Base-by-base conservation (phyloP, 139 green algal species). In the Chlorella sorokiniana region DNA sequence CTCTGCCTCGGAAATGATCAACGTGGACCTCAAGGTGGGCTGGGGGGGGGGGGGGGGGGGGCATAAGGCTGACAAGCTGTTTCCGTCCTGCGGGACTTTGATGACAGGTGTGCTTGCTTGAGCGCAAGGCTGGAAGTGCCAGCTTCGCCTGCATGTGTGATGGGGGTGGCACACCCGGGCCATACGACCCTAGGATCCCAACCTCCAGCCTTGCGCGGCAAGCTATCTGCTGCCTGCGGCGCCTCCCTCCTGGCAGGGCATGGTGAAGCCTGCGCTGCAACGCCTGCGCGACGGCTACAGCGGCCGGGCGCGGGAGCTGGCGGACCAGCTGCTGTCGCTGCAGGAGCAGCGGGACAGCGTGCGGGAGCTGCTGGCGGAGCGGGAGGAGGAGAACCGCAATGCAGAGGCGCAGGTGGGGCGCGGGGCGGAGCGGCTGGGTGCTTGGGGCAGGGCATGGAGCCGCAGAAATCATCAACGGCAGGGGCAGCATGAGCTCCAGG, bases 21-120 rank as follows among this genome's bases (percentile, higher is more conserved):
- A 86, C 61, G 80, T 93, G 20, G 94, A 98, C 86, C 82, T 98
- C 33, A 96, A 97, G 88, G 91, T 92, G 78, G 54, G 74, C n/a
- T n/a, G 41, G 35, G 23, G 62, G 68, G 48, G 48, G 11, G 48
- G 48, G 6, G 29, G 56, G 56, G 18, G 29, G 56, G 56, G 18
- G 29, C n/a, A 22, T 29, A 6, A 10, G 29, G 56, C 18, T 65
- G 56, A 6, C 22, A n/a, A 65, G 38, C 16, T 51, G 38, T 25
- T 38, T 20, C 31, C 7, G 67, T 73, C 38, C 38, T 76, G 41
- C 25, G 41, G 25, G 37, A 6, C 1, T 35, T 33, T 41, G 20
- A n/a, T n/a, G n/a, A n/a, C n/a, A n/a, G n/a, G n/a, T n/a, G n/a
- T n/a, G n/a, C n/a, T n/a, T n/a, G n/a, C n/a, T n/a, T n/a, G n/a